These are phyloP conservation scores for Lepidium campestre DNA, from an alignment of 441 rosid genomes.

Conservation along the genomic window DNA sequence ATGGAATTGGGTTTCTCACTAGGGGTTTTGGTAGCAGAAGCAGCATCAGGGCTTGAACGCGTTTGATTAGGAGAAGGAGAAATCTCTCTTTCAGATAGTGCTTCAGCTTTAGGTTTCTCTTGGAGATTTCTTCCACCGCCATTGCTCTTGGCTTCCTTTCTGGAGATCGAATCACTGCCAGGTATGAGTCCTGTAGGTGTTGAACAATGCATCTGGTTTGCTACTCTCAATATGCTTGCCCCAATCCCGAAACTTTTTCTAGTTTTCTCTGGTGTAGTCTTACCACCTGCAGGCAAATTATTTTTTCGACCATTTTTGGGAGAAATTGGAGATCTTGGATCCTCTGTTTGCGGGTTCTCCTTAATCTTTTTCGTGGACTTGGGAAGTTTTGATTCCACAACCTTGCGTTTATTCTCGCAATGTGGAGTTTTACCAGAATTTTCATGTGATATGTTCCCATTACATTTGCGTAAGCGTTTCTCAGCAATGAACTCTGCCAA, in stretches of 20 bases:
- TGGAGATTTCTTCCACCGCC: conserved; percentile 22
- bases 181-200: conserved; percentile 28
- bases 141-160: conserved; percentile 20
- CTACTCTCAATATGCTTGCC: conserved; percentile 55
- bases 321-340: conserved; percentile 14
- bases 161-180: conserved; percentile 24
- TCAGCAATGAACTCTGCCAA: conserved; percentile 51
- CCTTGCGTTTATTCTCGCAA: conserved; percentile 42
- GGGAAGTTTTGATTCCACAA: conserved; percentile 13
- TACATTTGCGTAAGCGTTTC: conserved; percentile 30
- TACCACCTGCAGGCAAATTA: conserved; percentile 9
- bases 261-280: conserved; percentile 27
- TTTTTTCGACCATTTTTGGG: not conserved
- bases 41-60: conserved; percentile 26
- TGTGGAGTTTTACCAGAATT: conserved; percentile 18
- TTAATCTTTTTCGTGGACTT: conserved; percentile 20
- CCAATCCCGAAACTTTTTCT: conserved; percentile 50
- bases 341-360: conserved; percentile 24
- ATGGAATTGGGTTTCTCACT: conserved; percentile 35
- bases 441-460: conserved; percentile 24
- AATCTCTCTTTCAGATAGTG: not conserved
- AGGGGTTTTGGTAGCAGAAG: conserved; percentile 35
- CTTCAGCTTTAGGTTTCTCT: conserved; percentile 17
- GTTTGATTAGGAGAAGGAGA: conserved; percentile 34
- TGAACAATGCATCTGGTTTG: conserved; percentile 49